These are phyloP conservation scores for Adiantum capillusveneris DNA, from an alignment of 75 land plant genomes.

Conservation along the genomic window DNA sequence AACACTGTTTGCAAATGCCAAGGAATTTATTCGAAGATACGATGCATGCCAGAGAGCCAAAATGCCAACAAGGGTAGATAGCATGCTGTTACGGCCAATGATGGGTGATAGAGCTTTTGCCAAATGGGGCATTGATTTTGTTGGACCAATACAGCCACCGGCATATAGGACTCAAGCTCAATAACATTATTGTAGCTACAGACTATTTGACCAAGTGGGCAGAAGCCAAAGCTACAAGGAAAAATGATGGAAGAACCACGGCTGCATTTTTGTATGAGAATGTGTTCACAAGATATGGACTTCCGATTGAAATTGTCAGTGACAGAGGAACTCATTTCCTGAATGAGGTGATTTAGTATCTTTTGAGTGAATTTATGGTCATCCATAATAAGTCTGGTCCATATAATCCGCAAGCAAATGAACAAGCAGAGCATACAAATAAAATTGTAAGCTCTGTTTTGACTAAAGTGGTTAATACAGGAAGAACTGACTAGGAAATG, in stretches of 20 bases:
- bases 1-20: too few species aligned
- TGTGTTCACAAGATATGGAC: conserved; percentile 7
- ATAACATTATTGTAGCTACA: conserved; percentile 7
- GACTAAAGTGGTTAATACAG: too few species aligned
- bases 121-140: conserved; percentile 20
- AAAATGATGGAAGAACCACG: neutral
- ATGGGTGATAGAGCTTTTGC: neutral
- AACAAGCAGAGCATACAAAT: neutral
- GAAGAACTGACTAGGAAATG: too few species aligned
- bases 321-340: conserved; percentile 19
- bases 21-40: too few species aligned
- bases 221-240: conserved; percentile 8
- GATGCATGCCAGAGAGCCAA: neutral
- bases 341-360: neutral
- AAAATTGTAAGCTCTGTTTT: too few species aligned
- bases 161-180: neutral
- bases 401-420: conserved; percentile 5
- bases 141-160: conserved; percentile 10
- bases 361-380: conserved; percentile 7
- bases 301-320: neutral
- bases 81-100: conserved; percentile 3
- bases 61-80: neutral
- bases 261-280: conserved; percentile 12
- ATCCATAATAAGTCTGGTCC: conserved; percentile 3
- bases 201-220: conserved; percentile 11